phyloP scores from a whole-genome alignment of 2,329 filamentous ascomycete genomes.

The Metarhizium robertsii region DNA sequence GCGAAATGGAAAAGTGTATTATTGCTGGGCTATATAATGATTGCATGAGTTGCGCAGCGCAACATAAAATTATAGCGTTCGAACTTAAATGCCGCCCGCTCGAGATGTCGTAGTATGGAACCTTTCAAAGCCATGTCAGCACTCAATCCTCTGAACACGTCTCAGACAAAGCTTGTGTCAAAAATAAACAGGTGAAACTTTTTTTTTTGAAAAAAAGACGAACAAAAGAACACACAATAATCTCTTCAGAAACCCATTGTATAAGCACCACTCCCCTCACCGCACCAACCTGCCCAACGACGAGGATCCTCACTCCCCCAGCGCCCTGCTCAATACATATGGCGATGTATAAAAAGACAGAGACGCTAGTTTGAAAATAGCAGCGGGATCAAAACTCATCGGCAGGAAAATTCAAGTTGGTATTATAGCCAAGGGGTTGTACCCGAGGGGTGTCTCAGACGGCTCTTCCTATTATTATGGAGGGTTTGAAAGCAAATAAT shows the following conservation, averaged over 20 bases:
- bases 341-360: slow-evolving; percentile 20
- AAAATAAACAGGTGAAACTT: no score
- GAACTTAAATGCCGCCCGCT: background rate
- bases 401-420: background rate
- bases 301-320: slow-evolving; percentile 11
- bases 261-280: slow-evolving; percentile 35
- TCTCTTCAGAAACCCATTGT: slow-evolving; percentile 36
- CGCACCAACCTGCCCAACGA: slow-evolving; percentile 18
- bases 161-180: background rate
- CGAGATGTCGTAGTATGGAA: background rate
- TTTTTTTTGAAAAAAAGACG: background rate
- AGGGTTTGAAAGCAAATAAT: slow-evolving; percentile 28
- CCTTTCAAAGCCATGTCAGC: background rate
- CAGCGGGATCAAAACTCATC: slow-evolving; percentile 10
- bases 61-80: background rate
- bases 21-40: background rate
- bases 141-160: background rate
- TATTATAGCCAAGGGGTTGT: slow-evolving; percentile 10
- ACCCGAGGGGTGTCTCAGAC: slow-evolving; percentile 31
- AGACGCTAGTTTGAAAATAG: slow-evolving; percentile 10
- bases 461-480: slow-evolving; percentile 34
- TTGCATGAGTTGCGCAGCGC: background rate
- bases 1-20: background rate
- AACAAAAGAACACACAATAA: slow-evolving; percentile 6
- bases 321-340: slow-evolving; percentile 18